These are phyloP conservation scores for Barnettozyma hawaiiensis DNA, from an alignment of 1,139 yeast species.

Conservation along the genomic window DNA sequence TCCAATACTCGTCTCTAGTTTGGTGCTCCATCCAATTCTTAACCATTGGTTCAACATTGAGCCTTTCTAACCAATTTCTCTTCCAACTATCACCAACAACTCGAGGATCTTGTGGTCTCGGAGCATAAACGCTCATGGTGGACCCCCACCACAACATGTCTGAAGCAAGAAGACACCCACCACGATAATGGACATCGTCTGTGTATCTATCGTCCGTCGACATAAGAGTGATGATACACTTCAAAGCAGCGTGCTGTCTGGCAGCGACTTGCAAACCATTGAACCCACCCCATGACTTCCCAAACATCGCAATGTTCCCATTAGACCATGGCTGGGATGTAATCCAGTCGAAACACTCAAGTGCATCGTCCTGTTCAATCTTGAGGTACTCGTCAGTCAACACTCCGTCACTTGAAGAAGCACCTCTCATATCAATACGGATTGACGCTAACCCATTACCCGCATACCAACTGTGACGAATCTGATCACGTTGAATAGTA, in stretches of 20 bases:
- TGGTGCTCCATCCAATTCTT: constrained; percentile 37
- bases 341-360: constrained; percentile 38
- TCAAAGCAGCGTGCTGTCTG: constrained; percentile 39
- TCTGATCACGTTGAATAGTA: constrained; percentile 37
- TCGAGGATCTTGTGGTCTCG: constrained; percentile 39
- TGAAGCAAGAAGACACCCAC: constrained; percentile 37
- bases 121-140: constrained; percentile 37
- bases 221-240: constrained; percentile 36
- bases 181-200: constrained; percentile 41
- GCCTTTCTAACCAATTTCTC: constrained; percentile 34
- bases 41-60: constrained; percentile 34
- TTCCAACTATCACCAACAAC: constrained; percentile 36
- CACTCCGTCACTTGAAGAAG: constrained; percentile 37
- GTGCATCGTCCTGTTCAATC: constrained; percentile 38
- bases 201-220: constrained; percentile 41
- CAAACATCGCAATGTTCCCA: constrained; percentile 39
- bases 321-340: constrained; percentile 36
- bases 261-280: constrained; percentile 40
- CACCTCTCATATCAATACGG: constrained; percentile 40
- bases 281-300: constrained; percentile 44
- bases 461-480: constrained; percentile 40
- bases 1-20: constrained; percentile 38
- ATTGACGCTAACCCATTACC: constrained; percentile 39
- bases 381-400: constrained; percentile 36
- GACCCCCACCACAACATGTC: constrained; percentile 45